Conservation (phyloP, 495 filamentous ascomycete genomes). For the Cudoniella acicularis region DNA sequence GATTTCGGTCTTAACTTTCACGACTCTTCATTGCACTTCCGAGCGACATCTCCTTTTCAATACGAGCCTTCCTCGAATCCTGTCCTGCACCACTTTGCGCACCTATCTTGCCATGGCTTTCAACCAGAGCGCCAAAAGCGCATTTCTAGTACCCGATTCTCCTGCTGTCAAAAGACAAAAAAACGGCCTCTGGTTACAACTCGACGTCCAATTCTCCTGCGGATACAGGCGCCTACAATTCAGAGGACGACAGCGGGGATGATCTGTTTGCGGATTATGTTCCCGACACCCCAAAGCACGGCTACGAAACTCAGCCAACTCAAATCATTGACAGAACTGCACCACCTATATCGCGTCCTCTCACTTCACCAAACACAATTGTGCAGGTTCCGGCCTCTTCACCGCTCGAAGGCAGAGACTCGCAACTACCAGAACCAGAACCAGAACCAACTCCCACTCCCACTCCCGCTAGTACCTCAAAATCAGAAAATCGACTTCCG, state of each 20-base stretch:
- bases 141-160: conserved; percentile 4
- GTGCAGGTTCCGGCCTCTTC: conserved; percentile 87
- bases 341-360: conserved; percentile 23
- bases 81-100: not conserved
- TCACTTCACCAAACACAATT: conserved; percentile 33
- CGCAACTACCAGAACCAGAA: not conserved
- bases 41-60: not conserved
- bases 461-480: no score
- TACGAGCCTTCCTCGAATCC: not conserved
- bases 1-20: not conserved
- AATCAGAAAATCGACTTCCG: not conserved
- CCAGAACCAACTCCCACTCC: no score
- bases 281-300: conserved; percentile 18
- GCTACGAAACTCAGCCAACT: conserved; percentile 55
- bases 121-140: not conserved
- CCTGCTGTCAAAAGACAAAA: conserved; percentile 43
- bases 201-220: conserved; percentile 28
- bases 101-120: conserved; percentile 11
- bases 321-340: conserved; percentile 49
- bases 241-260: conserved; percentile 47
- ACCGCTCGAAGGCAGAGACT: conserved; percentile 44
- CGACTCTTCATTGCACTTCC: not conserved
- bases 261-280: conserved; percentile 48
- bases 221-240: conserved; percentile 35
- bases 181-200: conserved; percentile 25